A percentile compares a stretch with the other conserved stretches of the same genome.
phyloP scores from a whole-genome alignment of 2,329 filamentous ascomycete species.

The Phialophora tarda region DNA sequence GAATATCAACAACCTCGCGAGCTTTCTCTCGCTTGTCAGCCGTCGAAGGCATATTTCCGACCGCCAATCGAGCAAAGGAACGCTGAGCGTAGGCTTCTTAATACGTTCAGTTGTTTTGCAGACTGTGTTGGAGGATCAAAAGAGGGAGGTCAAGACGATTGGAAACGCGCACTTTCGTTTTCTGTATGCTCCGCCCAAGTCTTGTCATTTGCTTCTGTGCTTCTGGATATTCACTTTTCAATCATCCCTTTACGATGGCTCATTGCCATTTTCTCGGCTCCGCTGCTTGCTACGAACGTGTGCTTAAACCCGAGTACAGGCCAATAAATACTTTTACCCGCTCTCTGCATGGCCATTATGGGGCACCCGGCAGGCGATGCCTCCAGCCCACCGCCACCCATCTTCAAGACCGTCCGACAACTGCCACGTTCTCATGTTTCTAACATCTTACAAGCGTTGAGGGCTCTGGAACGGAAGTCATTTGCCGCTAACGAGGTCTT shows the following conservation, averaged over 20 bases:
- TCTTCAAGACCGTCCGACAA: constrained; percentile 21
- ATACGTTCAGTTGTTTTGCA: background rate
- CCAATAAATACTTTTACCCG: background rate
- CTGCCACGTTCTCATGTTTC: constrained; percentile 21
- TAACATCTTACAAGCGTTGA: constrained; percentile 30
- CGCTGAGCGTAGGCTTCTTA: background rate
- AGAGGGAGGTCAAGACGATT: background rate
- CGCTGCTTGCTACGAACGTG: background rate
- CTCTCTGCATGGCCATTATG: background rate
- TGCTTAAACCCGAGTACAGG: background rate
- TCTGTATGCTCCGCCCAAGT: background rate
- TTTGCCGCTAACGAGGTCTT: constrained; percentile 60
- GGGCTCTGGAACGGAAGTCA: constrained; percentile 52
- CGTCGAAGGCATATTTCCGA: constrained; percentile 11
- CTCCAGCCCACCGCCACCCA: background rate
- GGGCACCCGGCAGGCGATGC: background rate
- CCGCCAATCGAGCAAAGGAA: background rate
- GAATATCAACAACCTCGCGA: constrained; percentile 58
- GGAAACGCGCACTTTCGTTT: background rate
- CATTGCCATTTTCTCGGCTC: background rate
- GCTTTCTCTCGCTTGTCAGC: constrained; percentile 54
- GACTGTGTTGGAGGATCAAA: background rate
- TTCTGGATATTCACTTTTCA: background rate
- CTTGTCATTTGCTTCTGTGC: background rate
- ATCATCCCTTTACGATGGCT: background rate